A percentile compares a stretch with the other conserved stretches of the same genome.
Evolutionary conservation across 1,284 basidiomycete genomes (phyloP).

Genomic region (Tranzscheliella williamsii): DNA sequence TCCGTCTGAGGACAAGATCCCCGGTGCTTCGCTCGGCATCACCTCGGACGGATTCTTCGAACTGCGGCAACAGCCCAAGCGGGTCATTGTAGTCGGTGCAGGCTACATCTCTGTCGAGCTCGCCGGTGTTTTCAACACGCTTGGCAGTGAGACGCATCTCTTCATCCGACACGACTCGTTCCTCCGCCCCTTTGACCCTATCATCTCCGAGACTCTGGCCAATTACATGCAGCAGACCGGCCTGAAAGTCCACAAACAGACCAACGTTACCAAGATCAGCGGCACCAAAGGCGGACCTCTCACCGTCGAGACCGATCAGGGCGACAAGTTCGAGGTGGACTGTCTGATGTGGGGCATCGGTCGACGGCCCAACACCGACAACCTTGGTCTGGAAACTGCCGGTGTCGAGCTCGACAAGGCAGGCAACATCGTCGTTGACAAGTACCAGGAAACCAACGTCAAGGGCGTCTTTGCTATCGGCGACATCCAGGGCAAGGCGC

Average conservation of each 20-base stretch:
- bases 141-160: conserved; percentile 77
- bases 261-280: conserved; percentile 77
- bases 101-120: conserved; percentile 94
- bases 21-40: conserved; percentile 86
- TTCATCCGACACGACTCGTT: conserved; percentile 87
- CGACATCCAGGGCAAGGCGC: conserved; percentile 86
- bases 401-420: conserved; percentile 77
- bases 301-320: conserved; percentile 63
- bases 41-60: conserved; percentile 96
- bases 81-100: conserved; percentile 90
- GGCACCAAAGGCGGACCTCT: conserved; percentile 60
- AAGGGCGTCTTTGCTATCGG: conserved; percentile 80
- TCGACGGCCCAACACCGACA: conserved; percentile 76
- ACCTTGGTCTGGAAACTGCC: conserved; percentile 75
- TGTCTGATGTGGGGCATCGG: conserved; percentile 92
- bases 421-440: conserved; percentile 84
- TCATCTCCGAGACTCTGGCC: conserved; percentile 82
- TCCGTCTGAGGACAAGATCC: conserved; percentile 79
- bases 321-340: conserved; percentile 82
- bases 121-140: conserved; percentile 57
- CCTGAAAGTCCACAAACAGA: conserved; percentile 79
- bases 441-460: conserved; percentile 77
- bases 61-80: conserved; percentile 83
- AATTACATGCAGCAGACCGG: conserved; percentile 94
- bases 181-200: conserved; percentile 87